These are phyloP conservation scores for Trypanosoma cruzi DNA, from an alignment of 208 protist genomes.

Conservation along the genomic window DNA sequence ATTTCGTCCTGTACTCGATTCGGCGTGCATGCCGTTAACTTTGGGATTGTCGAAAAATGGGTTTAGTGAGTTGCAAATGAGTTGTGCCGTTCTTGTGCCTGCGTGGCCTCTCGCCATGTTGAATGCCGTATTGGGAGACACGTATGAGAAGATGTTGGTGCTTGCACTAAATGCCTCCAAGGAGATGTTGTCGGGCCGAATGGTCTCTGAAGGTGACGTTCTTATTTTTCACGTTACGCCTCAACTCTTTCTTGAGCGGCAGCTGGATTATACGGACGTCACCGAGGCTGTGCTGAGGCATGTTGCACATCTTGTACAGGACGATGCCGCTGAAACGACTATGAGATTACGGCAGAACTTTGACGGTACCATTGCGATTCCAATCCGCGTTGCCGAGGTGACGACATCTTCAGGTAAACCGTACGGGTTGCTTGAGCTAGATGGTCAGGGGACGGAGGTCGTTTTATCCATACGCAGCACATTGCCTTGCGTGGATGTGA, in stretches of 20 bases:
- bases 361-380: conserved; percentile 27
- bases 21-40: background rate
- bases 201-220: conserved; percentile 75
- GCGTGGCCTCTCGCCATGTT: conserved; percentile 57
- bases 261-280: conserved; percentile 11
- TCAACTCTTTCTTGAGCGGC: conserved; percentile 18
- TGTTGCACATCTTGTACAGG: conserved; percentile 26
- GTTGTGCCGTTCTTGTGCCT: conserved; percentile 25
- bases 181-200: conserved; percentile 37
- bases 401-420: conserved; percentile 4
- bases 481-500: conserved; percentile 28
- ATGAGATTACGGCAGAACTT: background rate
- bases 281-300: conserved; percentile 17
- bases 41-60: conserved; percentile 7
- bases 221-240: conserved; percentile 37
- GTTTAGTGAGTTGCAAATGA: conserved; percentile 23
- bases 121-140: conserved; percentile 53
- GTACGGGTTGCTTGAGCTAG: conserved; percentile 16
- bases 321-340: background rate
- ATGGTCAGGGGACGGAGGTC: conserved; percentile 28
- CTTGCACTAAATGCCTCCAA: conserved; percentile 37
- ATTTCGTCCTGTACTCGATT: conserved; percentile 17
- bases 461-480: conserved; percentile 39
- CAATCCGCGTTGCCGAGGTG: conserved; percentile 50
- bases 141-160: conserved; percentile 46